Evolutionary conservation across 768 basidiomycete species (phyloP).

Genomic region (Amanita pallidorosea): DNA sequence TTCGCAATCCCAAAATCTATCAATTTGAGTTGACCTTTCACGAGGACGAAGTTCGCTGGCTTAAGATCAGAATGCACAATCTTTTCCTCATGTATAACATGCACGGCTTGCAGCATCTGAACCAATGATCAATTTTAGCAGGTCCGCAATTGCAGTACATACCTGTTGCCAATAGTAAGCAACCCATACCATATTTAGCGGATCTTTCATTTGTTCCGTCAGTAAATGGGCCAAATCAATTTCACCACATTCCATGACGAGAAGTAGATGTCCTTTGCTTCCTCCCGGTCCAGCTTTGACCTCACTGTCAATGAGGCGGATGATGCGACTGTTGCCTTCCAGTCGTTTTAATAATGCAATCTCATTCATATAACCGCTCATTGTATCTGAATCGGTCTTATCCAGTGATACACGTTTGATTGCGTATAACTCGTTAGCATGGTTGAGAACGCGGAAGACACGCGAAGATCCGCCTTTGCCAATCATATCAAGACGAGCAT

Average conservation of each 20-base stretch:
- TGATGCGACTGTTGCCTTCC: slow-evolving; percentile 88
- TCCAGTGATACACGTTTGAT: slow-evolving; percentile 90
- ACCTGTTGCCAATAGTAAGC: slow-evolving; percentile 98
- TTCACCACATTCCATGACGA: slow-evolving; percentile 98
- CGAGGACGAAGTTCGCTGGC: slow-evolving; percentile 96
- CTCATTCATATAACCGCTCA: slow-evolving; percentile 93
- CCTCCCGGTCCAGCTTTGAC: slow-evolving; percentile 63
- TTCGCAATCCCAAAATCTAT: slow-evolving; percentile 99
- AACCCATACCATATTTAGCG: slow-evolving; percentile 88
- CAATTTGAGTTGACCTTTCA: slow-evolving; percentile 88
- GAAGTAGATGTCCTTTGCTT: slow-evolving; percentile 62
- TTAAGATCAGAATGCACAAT: slow-evolving; percentile 98
- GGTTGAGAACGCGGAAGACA: slow-evolving; percentile 83
- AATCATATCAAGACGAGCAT: slow-evolving; percentile 79
- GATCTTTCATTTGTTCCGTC: slow-evolving; percentile 74
- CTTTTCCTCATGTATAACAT: slow-evolving; percentile 95
- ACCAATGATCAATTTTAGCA: neutral
- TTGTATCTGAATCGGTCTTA: slow-evolving; percentile 80
- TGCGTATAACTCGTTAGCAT: slow-evolving; percentile 69
- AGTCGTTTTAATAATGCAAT: slow-evolving; percentile 88
- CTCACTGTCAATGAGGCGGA: slow-evolving; percentile 85
- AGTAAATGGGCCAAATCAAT: slow-evolving; percentile 81
- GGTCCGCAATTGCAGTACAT: slow-evolving; percentile 10
- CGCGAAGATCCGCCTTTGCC: slow-evolving; percentile 95
- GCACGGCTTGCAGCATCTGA: slow-evolving; percentile 98